Evolutionary conservation across 164 flowering plant genomes (phyloP).

Genomic region (Protea cynaroides): DNA sequence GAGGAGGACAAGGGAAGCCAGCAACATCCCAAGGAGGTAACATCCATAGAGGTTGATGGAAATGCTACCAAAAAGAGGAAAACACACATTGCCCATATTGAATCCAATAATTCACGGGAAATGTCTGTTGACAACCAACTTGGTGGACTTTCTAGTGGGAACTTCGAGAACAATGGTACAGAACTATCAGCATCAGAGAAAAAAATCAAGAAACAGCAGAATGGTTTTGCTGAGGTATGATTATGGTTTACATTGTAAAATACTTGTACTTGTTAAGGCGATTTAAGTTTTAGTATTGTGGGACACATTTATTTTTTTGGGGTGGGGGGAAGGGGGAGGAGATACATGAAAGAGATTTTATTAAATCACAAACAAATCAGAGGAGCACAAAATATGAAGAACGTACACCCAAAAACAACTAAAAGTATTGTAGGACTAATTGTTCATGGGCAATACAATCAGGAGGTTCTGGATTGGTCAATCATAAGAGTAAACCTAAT

Average conservation of each 20-base stretch:
- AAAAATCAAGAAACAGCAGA: slow-evolving; percentile 24
- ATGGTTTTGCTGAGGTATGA: slow-evolving; percentile 60
- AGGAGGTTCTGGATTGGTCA: no score
- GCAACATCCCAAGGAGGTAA: slow-evolving; percentile 1
- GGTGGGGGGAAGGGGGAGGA: no score
- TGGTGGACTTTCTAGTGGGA: slow-evolving; percentile 19
- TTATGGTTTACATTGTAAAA: background rate
- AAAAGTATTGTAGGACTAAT: no score
- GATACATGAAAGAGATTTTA: no score
- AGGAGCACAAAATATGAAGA: no score
- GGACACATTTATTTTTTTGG: no score
- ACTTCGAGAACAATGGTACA: slow-evolving; percentile 15
- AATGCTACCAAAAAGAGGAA: slow-evolving; percentile 16
- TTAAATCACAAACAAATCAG: no score
- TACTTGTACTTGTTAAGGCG: background rate
- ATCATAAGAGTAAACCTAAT: no score
- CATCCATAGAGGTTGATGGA: slow-evolving; percentile 9
- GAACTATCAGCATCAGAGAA: slow-evolving; percentile 20
- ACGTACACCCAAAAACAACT: no score
- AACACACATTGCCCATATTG: slow-evolving; percentile 13
- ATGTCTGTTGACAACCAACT: slow-evolving; percentile 6
- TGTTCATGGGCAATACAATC: no score
- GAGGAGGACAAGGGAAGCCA: slow-evolving; percentile 19
- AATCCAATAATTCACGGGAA: slow-evolving; percentile 4
- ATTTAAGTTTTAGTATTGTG: no score